phyloP scores from a whole-genome alignment of 306 rosid genomes.

The Cyamopsis tetragonoloba region DNA sequence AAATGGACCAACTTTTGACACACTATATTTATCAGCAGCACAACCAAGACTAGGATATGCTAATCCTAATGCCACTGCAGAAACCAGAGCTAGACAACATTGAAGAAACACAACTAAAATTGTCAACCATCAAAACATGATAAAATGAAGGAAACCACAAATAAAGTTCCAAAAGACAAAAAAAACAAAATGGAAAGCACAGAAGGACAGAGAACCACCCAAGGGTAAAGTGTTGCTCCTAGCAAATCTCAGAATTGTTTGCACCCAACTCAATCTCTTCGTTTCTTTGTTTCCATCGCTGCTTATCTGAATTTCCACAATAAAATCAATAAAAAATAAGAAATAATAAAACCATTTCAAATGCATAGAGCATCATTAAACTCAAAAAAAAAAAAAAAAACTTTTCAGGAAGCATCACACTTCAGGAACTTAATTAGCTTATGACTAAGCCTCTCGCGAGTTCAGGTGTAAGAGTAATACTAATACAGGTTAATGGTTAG shows the following conservation, averaged over 20 bases:
- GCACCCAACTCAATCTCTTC: slow-evolving; percentile 44
- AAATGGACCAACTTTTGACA: slow-evolving; percentile 78
- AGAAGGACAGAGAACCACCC: slow-evolving; percentile 39
- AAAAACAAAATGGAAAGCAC: neutral
- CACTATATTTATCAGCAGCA: slow-evolving; percentile 60
- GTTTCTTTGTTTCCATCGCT: slow-evolving; percentile 41
- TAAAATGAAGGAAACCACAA: neutral
- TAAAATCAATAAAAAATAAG: neutral
- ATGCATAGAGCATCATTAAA: neutral
- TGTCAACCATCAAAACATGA: neutral
- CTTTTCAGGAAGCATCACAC: neutral
- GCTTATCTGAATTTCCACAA: slow-evolving; percentile 47
- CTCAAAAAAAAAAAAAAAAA: no score
- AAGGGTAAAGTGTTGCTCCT: slow-evolving; percentile 67
- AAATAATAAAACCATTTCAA: neutral
- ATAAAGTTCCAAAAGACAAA: neutral
- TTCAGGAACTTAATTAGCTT: neutral
- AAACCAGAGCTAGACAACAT: slow-evolving; percentile 52
- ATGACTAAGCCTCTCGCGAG: no score
- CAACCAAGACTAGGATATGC: slow-evolving; percentile 74
- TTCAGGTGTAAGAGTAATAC: no score
- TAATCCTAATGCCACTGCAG: slow-evolving; percentile 63
- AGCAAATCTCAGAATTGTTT: slow-evolving; percentile 52
- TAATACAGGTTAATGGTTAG: no score
- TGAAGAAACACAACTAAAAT: slow-evolving; percentile 17